A percentile compares a stretch with the other conserved stretches of the same genome.
Conservation (phyloP, 768 basidiomycete genomes). For the Boletus tylopilopsis region DNA sequence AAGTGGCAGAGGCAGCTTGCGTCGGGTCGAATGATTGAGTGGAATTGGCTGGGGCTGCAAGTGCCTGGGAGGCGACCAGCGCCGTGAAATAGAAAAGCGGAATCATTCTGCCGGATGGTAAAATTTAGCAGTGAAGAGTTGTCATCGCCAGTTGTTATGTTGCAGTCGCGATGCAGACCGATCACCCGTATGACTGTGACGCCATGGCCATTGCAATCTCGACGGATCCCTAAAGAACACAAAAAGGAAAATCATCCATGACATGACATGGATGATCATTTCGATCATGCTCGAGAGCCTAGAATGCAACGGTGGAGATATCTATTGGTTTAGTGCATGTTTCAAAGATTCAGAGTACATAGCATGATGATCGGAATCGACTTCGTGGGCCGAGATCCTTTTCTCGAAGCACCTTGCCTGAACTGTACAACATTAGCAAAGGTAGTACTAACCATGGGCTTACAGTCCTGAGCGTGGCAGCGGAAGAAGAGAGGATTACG, state of each 20-base stretch:
- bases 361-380: no score
- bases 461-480: not conserved
- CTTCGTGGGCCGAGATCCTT: no score
- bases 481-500: constrained; percentile 7
- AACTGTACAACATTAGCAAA: no score
- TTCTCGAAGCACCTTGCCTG: no score
- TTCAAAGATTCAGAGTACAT: no score
- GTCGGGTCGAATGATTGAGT: not conserved
- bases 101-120: constrained; percentile 5
- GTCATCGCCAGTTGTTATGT: not conserved
- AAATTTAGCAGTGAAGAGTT: not conserved
- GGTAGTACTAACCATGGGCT: no score
- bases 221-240: not conserved
- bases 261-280: no score
- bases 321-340: no score
- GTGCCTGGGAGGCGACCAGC: constrained; percentile 11
- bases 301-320: no score
- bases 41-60: constrained; percentile 12
- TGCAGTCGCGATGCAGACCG: constrained; percentile 7
- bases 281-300: no score
- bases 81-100: constrained; percentile 6
- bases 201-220: constrained; percentile 6
- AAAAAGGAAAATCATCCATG: no score
- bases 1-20: not conserved
- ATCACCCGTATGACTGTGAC: not conserved